Percentiles rank a stretch among this genome's conserved stretches.
These are phyloP conservation scores for Myriosclerotinia curreyana DNA, from an alignment of 2,329 filamentous ascomycete species.

Conservation along the genomic window DNA sequence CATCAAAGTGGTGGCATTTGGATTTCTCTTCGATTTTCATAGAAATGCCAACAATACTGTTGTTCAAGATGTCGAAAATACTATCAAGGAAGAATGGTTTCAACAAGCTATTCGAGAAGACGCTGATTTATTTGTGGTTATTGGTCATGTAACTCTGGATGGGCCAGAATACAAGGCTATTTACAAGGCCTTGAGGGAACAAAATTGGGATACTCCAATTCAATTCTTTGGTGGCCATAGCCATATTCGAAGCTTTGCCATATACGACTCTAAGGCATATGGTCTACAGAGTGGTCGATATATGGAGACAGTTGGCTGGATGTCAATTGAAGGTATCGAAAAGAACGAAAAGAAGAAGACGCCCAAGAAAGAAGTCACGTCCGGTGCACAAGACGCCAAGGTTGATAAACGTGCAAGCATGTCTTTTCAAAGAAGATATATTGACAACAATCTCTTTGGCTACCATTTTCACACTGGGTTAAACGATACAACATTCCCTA, in stretches of 20 bases:
- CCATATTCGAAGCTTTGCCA: slow-evolving; percentile 80
- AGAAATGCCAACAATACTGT: slow-evolving; percentile 88
- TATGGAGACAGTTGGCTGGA: slow-evolving; percentile 92
- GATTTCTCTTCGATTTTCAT: slow-evolving; percentile 92
- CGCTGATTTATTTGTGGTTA: slow-evolving; percentile 81
- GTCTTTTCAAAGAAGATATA: slow-evolving; percentile 75
- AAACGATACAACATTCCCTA: slow-evolving; percentile 70
- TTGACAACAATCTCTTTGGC: slow-evolving; percentile 89
- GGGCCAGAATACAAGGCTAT: slow-evolving; percentile 77
- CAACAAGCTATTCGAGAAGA: slow-evolving; percentile 79
- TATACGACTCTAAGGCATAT: slow-evolving; percentile 74
- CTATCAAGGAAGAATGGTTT: slow-evolving; percentile 85
- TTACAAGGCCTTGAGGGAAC: slow-evolving; percentile 72
- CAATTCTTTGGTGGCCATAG: slow-evolving; percentile 89
- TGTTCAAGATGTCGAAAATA: slow-evolving; percentile 75
- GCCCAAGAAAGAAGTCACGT: slow-evolving; percentile 26
- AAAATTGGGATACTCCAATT: slow-evolving; percentile 79
- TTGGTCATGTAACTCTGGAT: slow-evolving; percentile 79
- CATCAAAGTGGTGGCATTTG: slow-evolving; percentile 81
- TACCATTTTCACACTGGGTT: slow-evolving; percentile 76
- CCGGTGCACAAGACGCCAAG: slow-evolving; percentile 2
- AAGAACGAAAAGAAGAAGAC: slow-evolving; percentile 35
- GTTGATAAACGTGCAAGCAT: slow-evolving; percentile 41
- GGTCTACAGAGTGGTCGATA: slow-evolving; percentile 86
- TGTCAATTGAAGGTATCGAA: slow-evolving; percentile 69